A percentile compares a stretch with the other conserved stretches of the same genome.
phyloP scores from a whole-genome alignment of 768 basidiomycete genomes.

The Boletales sp. region DNA sequence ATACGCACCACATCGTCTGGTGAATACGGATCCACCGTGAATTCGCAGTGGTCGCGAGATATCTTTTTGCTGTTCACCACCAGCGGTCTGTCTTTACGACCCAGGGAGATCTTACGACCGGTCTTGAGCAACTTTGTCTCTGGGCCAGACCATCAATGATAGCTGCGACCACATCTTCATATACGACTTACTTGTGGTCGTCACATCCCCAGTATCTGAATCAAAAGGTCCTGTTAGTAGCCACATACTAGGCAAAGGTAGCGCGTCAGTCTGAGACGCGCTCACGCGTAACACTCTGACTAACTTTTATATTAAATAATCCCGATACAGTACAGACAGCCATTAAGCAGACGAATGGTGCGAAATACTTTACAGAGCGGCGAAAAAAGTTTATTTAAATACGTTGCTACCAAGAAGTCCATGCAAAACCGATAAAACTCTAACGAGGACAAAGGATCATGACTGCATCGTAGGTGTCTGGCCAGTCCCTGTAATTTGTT shows the following conservation, averaged over 20 bases:
- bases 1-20: conserved; percentile 52
- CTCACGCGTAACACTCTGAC: neutral
- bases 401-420: conserved; percentile 8
- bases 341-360: conserved; percentile 5
- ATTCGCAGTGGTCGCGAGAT: conserved; percentile 57
- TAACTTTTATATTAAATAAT: no score
- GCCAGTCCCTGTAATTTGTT: conserved; percentile 25
- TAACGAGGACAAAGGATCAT: neutral
- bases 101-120: conserved; percentile 49
- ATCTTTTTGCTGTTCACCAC: conserved; percentile 59
- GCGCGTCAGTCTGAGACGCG: neutral
- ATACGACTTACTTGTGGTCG: conserved; percentile 37
- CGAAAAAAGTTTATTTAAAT: neutral
- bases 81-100: conserved; percentile 54
- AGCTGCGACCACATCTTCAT: conserved; percentile 21
- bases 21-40: conserved; percentile 52
- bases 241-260: conserved; percentile 43
- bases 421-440: neutral
- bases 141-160: conserved; percentile 14
- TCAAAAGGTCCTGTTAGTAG: conserved; percentile 54
- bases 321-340: no score
- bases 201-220: conserved; percentile 31
- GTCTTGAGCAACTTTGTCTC: conserved; percentile 62
- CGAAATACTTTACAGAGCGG: conserved; percentile 21
- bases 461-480: conserved; percentile 11